Conservation (phyloP, 495 filamentous ascomycete genomes). For the Tirmania nivea region DNA sequence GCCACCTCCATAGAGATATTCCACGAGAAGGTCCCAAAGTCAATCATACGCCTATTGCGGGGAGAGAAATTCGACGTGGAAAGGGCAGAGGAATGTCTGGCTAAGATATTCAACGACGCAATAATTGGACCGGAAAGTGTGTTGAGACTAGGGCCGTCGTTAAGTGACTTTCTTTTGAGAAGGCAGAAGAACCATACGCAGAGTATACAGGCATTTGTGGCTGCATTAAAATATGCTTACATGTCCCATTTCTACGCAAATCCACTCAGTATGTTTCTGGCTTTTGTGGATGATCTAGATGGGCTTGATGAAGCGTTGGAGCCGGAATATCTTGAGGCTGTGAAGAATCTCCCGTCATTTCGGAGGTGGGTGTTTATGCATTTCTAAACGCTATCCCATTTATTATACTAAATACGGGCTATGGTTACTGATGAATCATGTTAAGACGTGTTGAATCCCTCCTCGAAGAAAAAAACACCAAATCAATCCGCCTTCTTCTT, state of each 20-base stretch:
- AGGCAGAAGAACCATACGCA: constrained; percentile 71
- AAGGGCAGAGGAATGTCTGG: constrained; percentile 49
- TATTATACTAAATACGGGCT: no score
- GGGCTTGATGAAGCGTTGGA: constrained; percentile 25
- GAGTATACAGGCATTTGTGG: constrained; percentile 58
- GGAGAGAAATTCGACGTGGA: constrained; percentile 72
- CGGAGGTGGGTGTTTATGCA: constrained; percentile 25
- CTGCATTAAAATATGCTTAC: constrained; percentile 73
- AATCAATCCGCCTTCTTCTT: constrained; percentile 28
- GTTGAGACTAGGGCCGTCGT: constrained; percentile 46
- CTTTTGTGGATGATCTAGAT: constrained; percentile 17
- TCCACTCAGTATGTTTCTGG: constrained; percentile 47
- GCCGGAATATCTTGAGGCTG: constrained; percentile 44
- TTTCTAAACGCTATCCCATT: not conserved
- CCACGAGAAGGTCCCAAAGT: constrained; percentile 59
- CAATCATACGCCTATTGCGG: constrained; percentile 43
- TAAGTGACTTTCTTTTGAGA: constrained; percentile 42
- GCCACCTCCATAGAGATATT: constrained; percentile 82
- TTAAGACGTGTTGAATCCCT: constrained; percentile 8
- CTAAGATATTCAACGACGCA: constrained; percentile 52
- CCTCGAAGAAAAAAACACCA: constrained; percentile 23
- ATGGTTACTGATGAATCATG: not conserved
- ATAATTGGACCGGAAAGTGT: constrained; percentile 32
- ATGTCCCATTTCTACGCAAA: constrained; percentile 96
- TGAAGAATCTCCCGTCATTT: constrained; percentile 66